Evolutionary conservation across 2,329 filamentous ascomycete genomes (phyloP).

Genomic region (Herpotrichia juniperi): DNA sequence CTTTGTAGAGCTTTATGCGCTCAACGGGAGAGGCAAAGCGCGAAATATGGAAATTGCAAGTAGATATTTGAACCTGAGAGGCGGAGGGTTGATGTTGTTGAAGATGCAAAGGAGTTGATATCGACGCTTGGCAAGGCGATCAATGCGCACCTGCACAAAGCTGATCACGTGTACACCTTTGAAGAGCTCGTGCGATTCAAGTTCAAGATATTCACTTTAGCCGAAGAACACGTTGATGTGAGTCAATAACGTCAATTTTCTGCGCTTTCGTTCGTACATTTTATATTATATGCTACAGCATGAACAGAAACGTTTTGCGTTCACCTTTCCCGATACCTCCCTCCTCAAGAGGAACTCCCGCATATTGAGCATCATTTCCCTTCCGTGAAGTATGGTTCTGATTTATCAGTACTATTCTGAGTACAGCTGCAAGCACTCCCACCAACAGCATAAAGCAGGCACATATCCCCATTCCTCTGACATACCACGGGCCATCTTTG

Average conservation of each 20-base stretch:
- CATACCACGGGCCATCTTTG: conserved; percentile 56
- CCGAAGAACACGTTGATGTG: too few species aligned
- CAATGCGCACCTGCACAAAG: not conserved
- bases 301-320: conserved; percentile 33
- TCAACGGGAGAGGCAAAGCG: not conserved
- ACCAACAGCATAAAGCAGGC: conserved; percentile 57
- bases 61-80: not conserved
- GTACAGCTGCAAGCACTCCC: conserved; percentile 47
- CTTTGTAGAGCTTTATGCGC: not conserved
- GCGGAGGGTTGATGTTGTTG: not conserved
- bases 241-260: too few species aligned
- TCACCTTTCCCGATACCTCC: conserved; percentile 14
- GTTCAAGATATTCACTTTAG: too few species aligned
- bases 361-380: conserved; percentile 25
- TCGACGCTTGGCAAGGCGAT: not conserved
- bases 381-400: conserved; percentile 27
- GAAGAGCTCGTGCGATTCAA: too few species aligned
- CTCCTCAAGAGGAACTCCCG: conserved; percentile 33
- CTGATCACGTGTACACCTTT: not conserved
- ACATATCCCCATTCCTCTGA: conserved; percentile 58
- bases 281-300: conserved; percentile 26
- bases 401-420: conserved; percentile 49
- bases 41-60: not conserved
- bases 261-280: too few species aligned
- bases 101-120: conserved; percentile 1